Evolutionary conservation across 495 filamentous ascomycete species (phyloP).

Genomic region (Talaromyces wortmannii): DNA sequence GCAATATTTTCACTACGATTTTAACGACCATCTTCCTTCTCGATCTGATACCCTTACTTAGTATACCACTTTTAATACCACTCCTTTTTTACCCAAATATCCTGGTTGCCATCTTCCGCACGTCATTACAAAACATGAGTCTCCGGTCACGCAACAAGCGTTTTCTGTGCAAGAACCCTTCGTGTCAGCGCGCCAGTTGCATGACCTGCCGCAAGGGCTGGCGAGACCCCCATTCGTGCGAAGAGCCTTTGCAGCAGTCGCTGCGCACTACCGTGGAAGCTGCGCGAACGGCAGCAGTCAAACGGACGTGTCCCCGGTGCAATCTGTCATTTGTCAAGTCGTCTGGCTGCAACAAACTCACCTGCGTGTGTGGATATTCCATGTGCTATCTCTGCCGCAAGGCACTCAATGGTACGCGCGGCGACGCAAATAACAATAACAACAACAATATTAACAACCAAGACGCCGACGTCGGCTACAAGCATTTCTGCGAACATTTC

Average conservation of each 20-base stretch:
- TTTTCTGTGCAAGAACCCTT: slow-evolving; percentile 64
- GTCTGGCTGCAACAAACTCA: slow-evolving; percentile 91
- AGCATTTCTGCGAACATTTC: slow-evolving; percentile 95
- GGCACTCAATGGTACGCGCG: slow-evolving; percentile 24
- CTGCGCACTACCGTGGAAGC: slow-evolving; percentile 83
- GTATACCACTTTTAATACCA: slow-evolving; percentile 40
- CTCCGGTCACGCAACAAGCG: slow-evolving; percentile 58
- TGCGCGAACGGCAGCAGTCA: slow-evolving; percentile 87
- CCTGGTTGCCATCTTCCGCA: slow-evolving; percentile 32
- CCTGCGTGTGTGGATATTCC: slow-evolving; percentile 93
- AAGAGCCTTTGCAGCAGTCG: slow-evolving; percentile 55
- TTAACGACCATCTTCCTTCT: slow-evolving; percentile 28
- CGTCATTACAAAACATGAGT: slow-evolving; percentile 55
- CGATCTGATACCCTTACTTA: slow-evolving; percentile 46
- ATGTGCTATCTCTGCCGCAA: slow-evolving; percentile 93
- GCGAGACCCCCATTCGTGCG: slow-evolving; percentile 62
- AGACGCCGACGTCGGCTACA: slow-evolving; percentile 55
- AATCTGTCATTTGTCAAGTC: slow-evolving; percentile 85
- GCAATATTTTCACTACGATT: slow-evolving; percentile 29
- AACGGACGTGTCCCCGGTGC: slow-evolving; percentile 90
- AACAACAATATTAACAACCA: slow-evolving; percentile 10
- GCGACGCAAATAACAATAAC: slow-evolving; percentile 1
- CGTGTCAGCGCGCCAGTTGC: slow-evolving; percentile 66
- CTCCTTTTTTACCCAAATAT: slow-evolving; percentile 30
- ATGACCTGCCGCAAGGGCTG: slow-evolving; percentile 62